Base-by-base conservation (phyloP, 225 moss, liverwort and hornwort genomes). In the Sphagnum contortum region DNA sequence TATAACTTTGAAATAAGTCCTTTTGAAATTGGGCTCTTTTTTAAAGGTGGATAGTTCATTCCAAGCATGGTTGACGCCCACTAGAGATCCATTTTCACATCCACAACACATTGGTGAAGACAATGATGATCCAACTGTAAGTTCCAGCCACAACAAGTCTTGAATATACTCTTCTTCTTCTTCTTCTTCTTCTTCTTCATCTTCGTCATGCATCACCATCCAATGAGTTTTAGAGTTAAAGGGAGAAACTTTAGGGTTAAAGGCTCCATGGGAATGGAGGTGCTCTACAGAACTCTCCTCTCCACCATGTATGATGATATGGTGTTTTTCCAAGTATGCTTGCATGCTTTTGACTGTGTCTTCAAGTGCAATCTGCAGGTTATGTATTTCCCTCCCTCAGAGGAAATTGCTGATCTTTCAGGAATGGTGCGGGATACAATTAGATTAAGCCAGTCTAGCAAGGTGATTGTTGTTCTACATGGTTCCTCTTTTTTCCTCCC, bases 381-480 rank as follows among this genome's bases (percentile, higher is more conserved):
- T 48, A 72, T 83, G 2, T 86, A 86, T 73, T 86, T 83, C 66
- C 82, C 86, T 49, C 77, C 64, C 2, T 77, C 73, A 7, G 66
- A 71, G 12, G 86, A 86, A 73, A 61, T 75, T 5, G 82, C 82
- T 47, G 86, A 83, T 64, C 73, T 86, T 2, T 82, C 86, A 62
- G 73, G 66, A 58, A 86, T 83, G 79, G 82, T 86, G 62, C 82
- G 80, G 52, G 86, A 86, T 66, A 86, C 86, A 66, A 80, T 86
- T 64, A 74, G 64, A 14, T 75, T 86, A 13, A 73, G 73, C 66
- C 73, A 73, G 50, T 57, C 66, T 46, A 9, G 72, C 50, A 86
- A 86, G 82, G 82, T 86, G 59, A 60, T 10, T 6, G 48, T 12
- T 8, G 5, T 8, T 3, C 13, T n/a, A 8, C 6, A 4, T 6